Evolutionary conservation across 2,329 filamentous ascomycete genomes (phyloP).

Genomic region (Alternaria solani): DNA sequence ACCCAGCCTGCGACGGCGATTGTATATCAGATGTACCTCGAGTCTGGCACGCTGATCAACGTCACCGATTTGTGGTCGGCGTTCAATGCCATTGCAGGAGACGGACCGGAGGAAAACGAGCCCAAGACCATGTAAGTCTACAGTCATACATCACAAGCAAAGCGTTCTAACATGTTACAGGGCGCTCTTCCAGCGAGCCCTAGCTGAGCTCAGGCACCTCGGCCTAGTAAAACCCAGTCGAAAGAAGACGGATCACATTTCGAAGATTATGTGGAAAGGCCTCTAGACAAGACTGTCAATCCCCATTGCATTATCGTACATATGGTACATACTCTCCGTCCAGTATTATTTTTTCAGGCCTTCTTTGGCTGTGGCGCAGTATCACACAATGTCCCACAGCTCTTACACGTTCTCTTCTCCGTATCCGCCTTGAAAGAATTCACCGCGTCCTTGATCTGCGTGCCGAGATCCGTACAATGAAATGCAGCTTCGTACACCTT

Average conservation of each 20-base stretch:
- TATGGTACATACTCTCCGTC: constrained; percentile 17
- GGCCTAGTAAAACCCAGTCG: constrained; percentile 89
- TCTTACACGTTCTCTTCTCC: constrained; percentile 75
- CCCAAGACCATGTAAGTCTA: constrained; percentile 56
- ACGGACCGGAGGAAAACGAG: constrained; percentile 57
- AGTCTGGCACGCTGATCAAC: constrained; percentile 79
- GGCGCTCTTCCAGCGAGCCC: constrained; percentile 81
- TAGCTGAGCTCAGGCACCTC: constrained; percentile 85
- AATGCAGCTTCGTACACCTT: constrained; percentile 88
- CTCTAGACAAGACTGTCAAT: constrained; percentile 53
- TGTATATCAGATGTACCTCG: constrained; percentile 79
- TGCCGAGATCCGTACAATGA: constrained; percentile 87
- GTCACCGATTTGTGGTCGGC: constrained; percentile 81
- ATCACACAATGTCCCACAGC: constrained; percentile 79
- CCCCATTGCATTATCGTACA: constrained; percentile 5
- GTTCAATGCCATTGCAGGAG: constrained; percentile 70
- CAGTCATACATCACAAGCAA: neutral
- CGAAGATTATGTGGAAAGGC: constrained; percentile 84
- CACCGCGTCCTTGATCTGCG: constrained; percentile 92
- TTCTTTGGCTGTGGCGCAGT: constrained; percentile 63
- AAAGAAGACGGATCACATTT: constrained; percentile 91
- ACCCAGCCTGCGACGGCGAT: constrained; percentile 76
- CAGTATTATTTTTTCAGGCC: constrained; percentile 7
- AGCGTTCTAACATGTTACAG: constrained; percentile 35
- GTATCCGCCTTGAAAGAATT: constrained; percentile 78